Evolutionary conservation across 1,139 yeast genomes (phyloP).

Genomic region (Blastobotrys aristatus): DNA sequence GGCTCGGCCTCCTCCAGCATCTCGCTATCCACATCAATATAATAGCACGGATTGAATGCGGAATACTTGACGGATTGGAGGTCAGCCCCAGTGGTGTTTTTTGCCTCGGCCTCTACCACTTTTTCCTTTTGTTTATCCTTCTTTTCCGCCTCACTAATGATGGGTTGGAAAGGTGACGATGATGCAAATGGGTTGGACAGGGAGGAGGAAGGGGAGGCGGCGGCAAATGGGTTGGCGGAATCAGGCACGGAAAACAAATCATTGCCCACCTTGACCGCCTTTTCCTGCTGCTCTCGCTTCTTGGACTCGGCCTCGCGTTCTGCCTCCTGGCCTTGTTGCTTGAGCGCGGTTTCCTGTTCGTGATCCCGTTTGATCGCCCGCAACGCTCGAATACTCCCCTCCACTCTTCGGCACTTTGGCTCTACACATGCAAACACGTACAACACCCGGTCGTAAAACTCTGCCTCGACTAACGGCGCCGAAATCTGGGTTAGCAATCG

Average conservation of each 20-base stretch:
- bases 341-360: conserved; percentile 39
- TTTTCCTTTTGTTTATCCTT: conserved; percentile 4
- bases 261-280: conserved; percentile 17
- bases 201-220: conserved; percentile 1
- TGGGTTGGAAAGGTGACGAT: not conserved
- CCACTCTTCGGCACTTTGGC: conserved; percentile 56
- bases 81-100: conserved; percentile 3
- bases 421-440: conserved; percentile 74
- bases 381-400: conserved; percentile 67
- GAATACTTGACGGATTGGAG: conserved; percentile 2
- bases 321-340: conserved; percentile 39
- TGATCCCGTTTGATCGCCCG: conserved; percentile 68
- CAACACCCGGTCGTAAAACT: conserved; percentile 72
- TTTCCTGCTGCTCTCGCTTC: conserved; percentile 17
- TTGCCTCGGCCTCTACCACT: conserved; percentile 4
- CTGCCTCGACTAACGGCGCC: conserved; percentile 61
- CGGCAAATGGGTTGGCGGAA: conserved; percentile 36
- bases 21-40: conserved; percentile 12
- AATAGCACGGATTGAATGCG: conserved; percentile 10
- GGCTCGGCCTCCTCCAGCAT: conserved; percentile 8
- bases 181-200: conserved; percentile 24
- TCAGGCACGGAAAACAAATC: conserved; percentile 13
- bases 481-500: conserved; percentile 71
- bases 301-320: conserved; percentile 21
- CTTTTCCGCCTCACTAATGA: conserved; percentile 2